Evolutionary conservation across 2,329 filamentous ascomycete species (phyloP), one percentile per base, ranked within the genome.

Genomic region (Sporothrix globosa): DNA sequence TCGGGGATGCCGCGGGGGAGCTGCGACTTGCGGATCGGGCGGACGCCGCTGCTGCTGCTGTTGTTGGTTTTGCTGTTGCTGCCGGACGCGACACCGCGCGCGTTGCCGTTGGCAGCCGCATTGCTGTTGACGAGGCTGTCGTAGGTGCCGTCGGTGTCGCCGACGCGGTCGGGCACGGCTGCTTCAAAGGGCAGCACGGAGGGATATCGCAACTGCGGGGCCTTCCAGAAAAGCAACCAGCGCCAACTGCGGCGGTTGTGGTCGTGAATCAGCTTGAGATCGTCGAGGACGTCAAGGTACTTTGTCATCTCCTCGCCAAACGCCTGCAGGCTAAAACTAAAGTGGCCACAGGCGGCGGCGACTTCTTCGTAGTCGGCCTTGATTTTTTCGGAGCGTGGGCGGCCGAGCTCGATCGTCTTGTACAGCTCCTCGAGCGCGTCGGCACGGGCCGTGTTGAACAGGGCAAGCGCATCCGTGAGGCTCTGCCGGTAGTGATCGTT

Each of bases 301-400:
- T 87, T 87, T 74, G 92, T 88, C 82, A 97, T 91, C 77, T 97
- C 93, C 77, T 97, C 92, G 0, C 93, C 94, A 77, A 98, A 95
- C 74, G 96, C 92, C 73, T 96, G 88, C 34, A 99, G 83, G 56
- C 92, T 96, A 78, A 96, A 97, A 77, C 92, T 95, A 77, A 98
- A 99, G 80, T 98, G 94, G 0, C 96, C 95, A 77, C 96, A 99
- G 70, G 94, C 96, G n/a, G 96, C 95, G 53, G 95, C 94, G 13
- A 98, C 94, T 79, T 99, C 96, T 78, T 99, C 96, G 70, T 97
- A 93, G 78, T 98, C 96, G 2, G 95, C 96, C 77, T 96, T 91
- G 10, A 95, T 86, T 73, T 91, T 91, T 68, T 92, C 85, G 0
- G 91, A 90, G 54, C 88, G 86, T 3, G 88, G 83, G 71, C 88